Conservation (phyloP, 371 early-diverging fungal genomes). For the Phascolomyces articulosus region DNA sequence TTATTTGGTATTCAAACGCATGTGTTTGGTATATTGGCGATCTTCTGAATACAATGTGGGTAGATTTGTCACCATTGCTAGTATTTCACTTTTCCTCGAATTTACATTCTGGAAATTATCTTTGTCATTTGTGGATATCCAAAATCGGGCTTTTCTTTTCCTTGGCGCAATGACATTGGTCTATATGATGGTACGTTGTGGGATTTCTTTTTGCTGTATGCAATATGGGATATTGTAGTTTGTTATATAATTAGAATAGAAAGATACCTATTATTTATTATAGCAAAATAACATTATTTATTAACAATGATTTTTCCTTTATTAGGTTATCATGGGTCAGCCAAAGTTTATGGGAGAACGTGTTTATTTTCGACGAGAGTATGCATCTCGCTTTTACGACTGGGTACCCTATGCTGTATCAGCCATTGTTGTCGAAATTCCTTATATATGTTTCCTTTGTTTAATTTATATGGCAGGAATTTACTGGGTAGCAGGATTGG, state of each 20-base stretch:
- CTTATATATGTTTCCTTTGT: too few relatives aligned
- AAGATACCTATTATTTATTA: too few relatives aligned
- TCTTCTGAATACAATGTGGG: conserved; percentile 60
- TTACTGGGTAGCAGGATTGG: conserved; percentile 71
- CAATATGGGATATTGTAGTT: too few relatives aligned
- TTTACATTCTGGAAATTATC: conserved; percentile 61
- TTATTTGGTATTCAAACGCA: conserved; percentile 45
- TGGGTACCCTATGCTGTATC: conserved; percentile 59
- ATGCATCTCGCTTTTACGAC: conserved; percentile 65
- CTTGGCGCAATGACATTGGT: conserved; percentile 65
- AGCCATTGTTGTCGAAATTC: conserved; percentile 53
- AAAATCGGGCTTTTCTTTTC: conserved; percentile 65
- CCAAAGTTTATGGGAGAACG: conserved; percentile 70
- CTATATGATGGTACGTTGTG: conserved; percentile 25
- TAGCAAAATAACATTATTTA: too few relatives aligned
- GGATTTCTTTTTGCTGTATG: too few relatives aligned
- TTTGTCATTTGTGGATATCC: conserved; percentile 54
- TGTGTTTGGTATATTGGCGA: conserved; percentile 58
- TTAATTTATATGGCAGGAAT: conserved; percentile 52
- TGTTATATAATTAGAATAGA: too few relatives aligned
- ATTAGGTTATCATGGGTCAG: conserved; percentile 20
- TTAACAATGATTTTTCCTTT: too few relatives aligned
- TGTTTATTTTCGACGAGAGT: conserved; percentile 64
- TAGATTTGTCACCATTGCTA: conserved; percentile 39
- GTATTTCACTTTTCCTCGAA: conserved; percentile 48